Evolutionary conservation across 148 eudicot genomes (phyloP), one percentile per base, ranked within the genome.

Genomic region (Agrostemma githago): DNA sequence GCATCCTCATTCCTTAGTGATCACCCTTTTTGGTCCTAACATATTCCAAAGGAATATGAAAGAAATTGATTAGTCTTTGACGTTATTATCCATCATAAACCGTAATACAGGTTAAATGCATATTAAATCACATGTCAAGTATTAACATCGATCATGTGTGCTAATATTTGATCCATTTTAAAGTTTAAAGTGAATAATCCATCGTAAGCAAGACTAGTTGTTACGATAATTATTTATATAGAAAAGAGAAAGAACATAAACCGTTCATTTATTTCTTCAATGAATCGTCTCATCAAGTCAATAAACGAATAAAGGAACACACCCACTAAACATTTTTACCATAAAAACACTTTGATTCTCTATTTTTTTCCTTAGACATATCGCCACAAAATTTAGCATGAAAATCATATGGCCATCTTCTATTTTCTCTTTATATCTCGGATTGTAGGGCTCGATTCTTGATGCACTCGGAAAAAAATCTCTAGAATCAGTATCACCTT

Each of bases 271-370:
- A 59, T 57, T 80, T 12, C 34, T 60, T 64, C 72, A 65, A 14
- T 39, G 68, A 62, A 65, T 6, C 66, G 54, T 44, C 76, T 66
- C 46, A 46, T 56, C 46, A 38, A 51, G 57, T 74, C 73, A 80
- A 80, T 62, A 57, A 76, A 71, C 6, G 79, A 76, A 80, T 76
- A 76, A 76, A 80, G 79, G 61, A 21, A 16, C 51, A 39, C 68
- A 26, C 62, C 81, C 58, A 75, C 79, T 37, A 66, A 66, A 51
- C 56, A 51, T 51, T 0, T 0, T 51, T 51, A 44, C 58, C 61
- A 46, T 61, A 76, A 58, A 34, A 26, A 26, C 34, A 70, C 16
- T 76, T 57, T 58, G 48, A 80, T 76, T 76, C 73, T 79, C 72
- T 62, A 3, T 26, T 17, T 46, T 69, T 12, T 40, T 20, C 40